These are phyloP conservation scores for Musa troglodytarum DNA, from an alignment of 176 grass and related monocot species.

Conservation along the genomic window DNA sequence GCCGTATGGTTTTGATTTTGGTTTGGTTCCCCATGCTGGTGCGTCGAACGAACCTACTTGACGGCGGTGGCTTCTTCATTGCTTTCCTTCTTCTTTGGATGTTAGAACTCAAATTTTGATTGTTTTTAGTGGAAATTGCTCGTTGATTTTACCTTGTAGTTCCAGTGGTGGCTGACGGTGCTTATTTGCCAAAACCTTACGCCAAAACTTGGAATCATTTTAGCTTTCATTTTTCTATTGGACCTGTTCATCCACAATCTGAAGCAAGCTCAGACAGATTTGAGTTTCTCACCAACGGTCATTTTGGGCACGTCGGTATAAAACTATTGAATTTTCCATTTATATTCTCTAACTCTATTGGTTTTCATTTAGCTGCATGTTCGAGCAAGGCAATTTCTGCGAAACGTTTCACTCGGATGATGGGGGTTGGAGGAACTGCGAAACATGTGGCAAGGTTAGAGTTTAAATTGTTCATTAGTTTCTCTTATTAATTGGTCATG, in stretches of 20 bases:
- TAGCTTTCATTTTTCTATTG: not conserved
- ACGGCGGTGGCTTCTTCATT: not conserved
- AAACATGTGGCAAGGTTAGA: conserved; percentile 82
- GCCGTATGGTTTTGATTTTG: not conserved
- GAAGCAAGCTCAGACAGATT: not conserved
- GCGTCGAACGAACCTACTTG: not conserved
- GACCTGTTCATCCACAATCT: not conserved
- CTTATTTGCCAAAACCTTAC: not conserved
- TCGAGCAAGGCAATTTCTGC: conserved; percentile 89
- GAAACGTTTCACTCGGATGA: conserved; percentile 82
- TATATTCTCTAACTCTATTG: conserved; percentile 29
- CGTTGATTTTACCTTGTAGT: not conserved
- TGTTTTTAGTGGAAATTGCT: too few relatives aligned
- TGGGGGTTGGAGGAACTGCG: conserved; percentile 90
- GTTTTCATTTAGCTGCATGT: conserved; percentile 31
- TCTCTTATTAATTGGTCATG: conserved; percentile 3
- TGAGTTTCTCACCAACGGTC: not conserved
- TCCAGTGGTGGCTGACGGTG: not conserved
- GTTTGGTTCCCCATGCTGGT: not conserved
- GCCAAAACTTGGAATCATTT: not conserved
- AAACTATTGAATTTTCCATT: not conserved
- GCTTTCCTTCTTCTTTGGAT: not conserved
- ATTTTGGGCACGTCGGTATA: not conserved
- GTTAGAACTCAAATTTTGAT: not conserved
- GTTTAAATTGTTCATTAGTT: not conserved